These are phyloP conservation scores for Fusarium newnesense DNA, from an alignment of 2,329 filamentous ascomycete species.

Conservation along the genomic window DNA sequence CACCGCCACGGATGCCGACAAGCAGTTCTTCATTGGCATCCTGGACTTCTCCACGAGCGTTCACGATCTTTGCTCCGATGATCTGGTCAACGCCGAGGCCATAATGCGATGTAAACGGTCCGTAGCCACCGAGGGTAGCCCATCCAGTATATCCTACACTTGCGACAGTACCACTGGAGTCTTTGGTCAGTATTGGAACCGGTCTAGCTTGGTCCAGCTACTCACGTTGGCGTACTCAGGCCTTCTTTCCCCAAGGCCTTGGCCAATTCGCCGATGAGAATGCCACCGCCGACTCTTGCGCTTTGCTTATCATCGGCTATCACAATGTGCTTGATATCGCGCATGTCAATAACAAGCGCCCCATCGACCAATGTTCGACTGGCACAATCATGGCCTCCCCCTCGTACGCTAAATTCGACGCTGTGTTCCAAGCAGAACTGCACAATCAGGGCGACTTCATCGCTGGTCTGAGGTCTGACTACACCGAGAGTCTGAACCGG, in stretches of 20 bases:
- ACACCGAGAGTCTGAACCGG: conserved; percentile 3
- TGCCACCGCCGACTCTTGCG: conserved; percentile 5
- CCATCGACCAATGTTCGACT: background rate
- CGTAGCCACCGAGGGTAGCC: conserved; percentile 19
- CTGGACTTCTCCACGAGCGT: background rate
- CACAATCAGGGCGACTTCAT: background rate
- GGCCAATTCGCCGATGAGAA: background rate
- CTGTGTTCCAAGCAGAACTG: background rate
- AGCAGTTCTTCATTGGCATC: conserved; percentile 10
- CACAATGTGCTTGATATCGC: conserved; percentile 14
- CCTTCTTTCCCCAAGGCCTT: background rate
- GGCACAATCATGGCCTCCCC: conserved; percentile 18
- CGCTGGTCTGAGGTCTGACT: background rate
- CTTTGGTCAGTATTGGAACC: rapidly evolving
- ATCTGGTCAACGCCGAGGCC: conserved; percentile 24
- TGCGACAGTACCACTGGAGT: rapidly evolving
- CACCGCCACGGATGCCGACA: conserved; percentile 10
- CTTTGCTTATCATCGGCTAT: background rate
- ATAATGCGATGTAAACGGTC: background rate
- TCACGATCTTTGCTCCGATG: background rate
- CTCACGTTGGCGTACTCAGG: conserved; percentile 7
- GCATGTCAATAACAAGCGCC: conserved; percentile 23
- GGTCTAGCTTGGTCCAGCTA: rapidly evolving
- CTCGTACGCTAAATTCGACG: conserved; percentile 5
- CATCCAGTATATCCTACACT: conserved; percentile 29